Conservation (phyloP, 148 eudicot genomes). For the Arbutus unedo region DNA sequence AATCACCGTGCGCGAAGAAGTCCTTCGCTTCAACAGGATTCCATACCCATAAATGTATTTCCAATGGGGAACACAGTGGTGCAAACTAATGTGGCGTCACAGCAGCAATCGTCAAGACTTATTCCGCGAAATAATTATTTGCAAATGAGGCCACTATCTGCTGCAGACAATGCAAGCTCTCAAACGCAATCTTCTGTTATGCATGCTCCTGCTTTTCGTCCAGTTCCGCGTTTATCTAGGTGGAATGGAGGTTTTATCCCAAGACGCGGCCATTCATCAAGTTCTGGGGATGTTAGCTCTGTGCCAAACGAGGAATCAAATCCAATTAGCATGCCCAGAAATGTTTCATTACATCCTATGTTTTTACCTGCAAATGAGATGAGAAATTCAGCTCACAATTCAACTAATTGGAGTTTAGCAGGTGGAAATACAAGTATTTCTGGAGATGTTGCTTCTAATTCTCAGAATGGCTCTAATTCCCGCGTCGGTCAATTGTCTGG, state of each 20-base stretch:
- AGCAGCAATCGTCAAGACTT: constrained; percentile 45
- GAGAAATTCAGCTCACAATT: constrained; percentile 45
- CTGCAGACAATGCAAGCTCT: constrained; percentile 30
- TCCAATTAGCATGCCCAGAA: constrained; percentile 47
- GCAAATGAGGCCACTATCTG: constrained; percentile 37
- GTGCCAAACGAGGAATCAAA: constrained; percentile 35
- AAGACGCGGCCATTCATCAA: constrained; percentile 42
- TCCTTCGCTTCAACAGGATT: constrained; percentile 44
- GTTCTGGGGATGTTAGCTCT: constrained; percentile 26
- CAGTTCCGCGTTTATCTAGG: constrained; percentile 49
- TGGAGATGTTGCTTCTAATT: constrained; percentile 48
- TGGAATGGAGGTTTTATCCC: constrained; percentile 50
- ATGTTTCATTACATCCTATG: constrained; percentile 57
- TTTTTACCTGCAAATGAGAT: constrained; percentile 52
- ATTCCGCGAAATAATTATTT: constrained; percentile 42
- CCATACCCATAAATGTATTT: constrained; percentile 30
- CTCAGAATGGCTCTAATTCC: constrained; percentile 41
- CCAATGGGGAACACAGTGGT: constrained; percentile 24
- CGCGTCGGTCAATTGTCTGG: constrained; percentile 35
- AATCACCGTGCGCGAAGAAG: constrained; percentile 54
- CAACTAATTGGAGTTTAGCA: constrained; percentile 43
- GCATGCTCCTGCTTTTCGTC: constrained; percentile 43
- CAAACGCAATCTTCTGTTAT: constrained; percentile 32
- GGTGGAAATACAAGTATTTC: constrained; percentile 33
- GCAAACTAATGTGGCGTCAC: constrained; percentile 27